Base-by-base conservation (phyloP, 2,329 filamentous ascomycete genomes). In the Fusarium sp. region DNA sequence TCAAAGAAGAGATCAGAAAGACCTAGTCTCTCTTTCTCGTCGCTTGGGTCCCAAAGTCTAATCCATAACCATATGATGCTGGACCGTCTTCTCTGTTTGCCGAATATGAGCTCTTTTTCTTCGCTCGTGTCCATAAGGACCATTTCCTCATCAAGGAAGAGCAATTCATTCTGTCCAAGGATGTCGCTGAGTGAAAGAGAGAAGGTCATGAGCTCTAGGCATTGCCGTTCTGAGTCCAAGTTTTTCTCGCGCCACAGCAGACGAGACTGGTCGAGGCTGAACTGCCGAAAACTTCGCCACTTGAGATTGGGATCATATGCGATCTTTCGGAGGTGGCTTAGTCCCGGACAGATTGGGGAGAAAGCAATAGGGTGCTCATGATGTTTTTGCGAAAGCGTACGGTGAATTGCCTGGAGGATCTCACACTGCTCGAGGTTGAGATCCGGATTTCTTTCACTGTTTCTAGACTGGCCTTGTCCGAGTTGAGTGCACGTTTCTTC, bases 351-450 rank as follows among this genome's bases (percentile, higher is more conserved):
- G 17, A 5, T 0, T 10, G 12, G 1, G 4, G 11, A 20, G 7
- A 2, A 4, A 2, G 17, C 4, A 1, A 14, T 2, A 0, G 12
- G 5, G 1, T 4, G 0, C 4, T 45, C 18, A 26, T 13, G 0
- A 10, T 20, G 0, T 4, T 26, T 2, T 0, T 0, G 7, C 24
- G 14, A 9, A 17, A 45, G 24, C 18, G 7, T 20, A 26, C 8
- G 5, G 5, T 26, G 44, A 0, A 5, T 0, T 14, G 24, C 18
- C 18, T 47, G 8, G 8, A 47, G 18, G 6, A 2, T 8, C 5
- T 1, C 2, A 24, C 44, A 47, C 12, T 15, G 12, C 6, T 28
- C 6, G 24, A 0, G 0, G 0, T 22, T 7, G 24, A 14, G 5
- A 28, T 28, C 18, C 1, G 12, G 24, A 0, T 1, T 22, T 5